Base-by-base conservation (phyloP, 495 filamentous ascomycete genomes). In the Hypoxylon intermedium region DNA sequence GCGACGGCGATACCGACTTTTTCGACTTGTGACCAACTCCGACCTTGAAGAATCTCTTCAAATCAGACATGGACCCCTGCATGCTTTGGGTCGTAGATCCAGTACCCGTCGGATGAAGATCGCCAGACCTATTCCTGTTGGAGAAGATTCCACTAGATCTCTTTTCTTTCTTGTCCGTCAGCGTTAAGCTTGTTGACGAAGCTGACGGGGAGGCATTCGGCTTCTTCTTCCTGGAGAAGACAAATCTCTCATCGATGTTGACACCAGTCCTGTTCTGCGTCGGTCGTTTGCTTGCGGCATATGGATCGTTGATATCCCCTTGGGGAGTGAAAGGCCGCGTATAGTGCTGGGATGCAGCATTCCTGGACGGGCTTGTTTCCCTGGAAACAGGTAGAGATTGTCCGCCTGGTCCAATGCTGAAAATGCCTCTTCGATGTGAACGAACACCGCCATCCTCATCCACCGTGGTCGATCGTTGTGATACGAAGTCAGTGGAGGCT, bases 41-140 rank as follows among this genome's bases (percentile, higher is more conserved):
- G 55, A 86, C 70, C 59, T 85, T 87, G 79, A 98, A 95, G 71
- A 98, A 98, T 12, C 95, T 82, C 74, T 96, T 98, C 54, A 98
- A 72, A 52, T 98, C 92, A 6, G 87, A 86, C 91, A 98, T 97
- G 5, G 95, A 97, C 20, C 90, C 87, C 53, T 93, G 90, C 48
- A 80, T 77, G 57, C 77, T 84, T 47, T 80, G 79, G 76, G 52
- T 89, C 78, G 53, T 86, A 61, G 38, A 81, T 60, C 60, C 66
- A 74, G 73, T 61, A 72, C 68, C 60, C 73, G 61, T 53, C 47
- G 72, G 52, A 55, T 68, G 60, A n/a, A 70, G 60, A 23, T 71
- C 68, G 4, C 51, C 52, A 3, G 59, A 61, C 42, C 55, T 75
- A 65, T 71, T 71, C 67, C 67, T 53, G 40, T 45, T 26, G 11